These are phyloP conservation scores for Astrothelium subdiscretum DNA, from an alignment of 495 filamentous ascomycete species.

Conservation along the genomic window DNA sequence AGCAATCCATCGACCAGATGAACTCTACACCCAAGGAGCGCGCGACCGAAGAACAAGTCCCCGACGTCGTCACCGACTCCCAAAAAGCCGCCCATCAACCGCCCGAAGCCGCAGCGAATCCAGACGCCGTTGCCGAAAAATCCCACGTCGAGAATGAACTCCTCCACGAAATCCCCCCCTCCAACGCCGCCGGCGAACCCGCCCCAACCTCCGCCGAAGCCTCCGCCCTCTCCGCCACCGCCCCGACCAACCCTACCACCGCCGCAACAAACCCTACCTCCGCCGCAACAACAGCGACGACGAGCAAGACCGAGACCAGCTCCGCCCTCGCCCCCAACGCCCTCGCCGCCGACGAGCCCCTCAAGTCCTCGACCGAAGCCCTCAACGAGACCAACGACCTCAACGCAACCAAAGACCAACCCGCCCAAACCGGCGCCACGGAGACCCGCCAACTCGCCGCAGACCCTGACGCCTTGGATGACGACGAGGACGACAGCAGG, in stretches of 20 bases:
- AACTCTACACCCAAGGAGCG: constrained; percentile 6
- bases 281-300: too few relatives aligned
- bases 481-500: background rate
- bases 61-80: constrained; percentile 8
- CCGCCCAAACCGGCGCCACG: constrained; percentile 2
- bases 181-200: constrained; percentile 21
- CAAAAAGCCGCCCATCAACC: constrained; percentile 7
- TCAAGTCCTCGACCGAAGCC: constrained; percentile 12
- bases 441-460: constrained; percentile 2
- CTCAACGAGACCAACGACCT: constrained; percentile 5
- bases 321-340: constrained; percentile 12
- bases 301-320: too few relatives aligned
- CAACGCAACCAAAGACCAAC: constrained; percentile 10
- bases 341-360: constrained; percentile 14
- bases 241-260: background rate
- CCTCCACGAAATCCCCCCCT: constrained; percentile 10
- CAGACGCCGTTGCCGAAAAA: constrained; percentile 17
- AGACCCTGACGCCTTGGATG: background rate
- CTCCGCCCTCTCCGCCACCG: constrained; percentile 7
- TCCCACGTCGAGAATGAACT: constrained; percentile 17
- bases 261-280: background rate
- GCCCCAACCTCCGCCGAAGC: constrained; percentile 16
- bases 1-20: constrained; percentile 16
- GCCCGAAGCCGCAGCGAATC: constrained; percentile 17
- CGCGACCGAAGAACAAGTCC: constrained; percentile 5